phyloP scores from a whole-genome alignment of 345 rosid genomes.

The Dovyalis caffra region DNA sequence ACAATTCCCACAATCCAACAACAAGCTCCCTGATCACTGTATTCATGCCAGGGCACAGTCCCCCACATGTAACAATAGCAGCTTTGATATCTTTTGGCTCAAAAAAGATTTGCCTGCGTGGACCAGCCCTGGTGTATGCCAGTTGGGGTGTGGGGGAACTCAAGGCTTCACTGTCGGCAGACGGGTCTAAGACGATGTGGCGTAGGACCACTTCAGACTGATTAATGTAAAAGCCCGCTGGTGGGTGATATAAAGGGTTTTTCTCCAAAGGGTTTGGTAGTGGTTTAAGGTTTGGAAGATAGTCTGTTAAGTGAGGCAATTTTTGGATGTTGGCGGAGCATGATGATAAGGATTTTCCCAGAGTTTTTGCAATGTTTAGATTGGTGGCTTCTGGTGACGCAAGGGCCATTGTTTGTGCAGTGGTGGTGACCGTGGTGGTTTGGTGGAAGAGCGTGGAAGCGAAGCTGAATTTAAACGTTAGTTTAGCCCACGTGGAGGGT shows the following conservation, averaged over 20 bases:
- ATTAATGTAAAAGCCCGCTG: slow-evolving; percentile 62
- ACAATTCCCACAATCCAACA: slow-evolving; percentile 79
- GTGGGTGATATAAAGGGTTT: slow-evolving; percentile 57
- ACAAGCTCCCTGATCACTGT: slow-evolving; percentile 87
- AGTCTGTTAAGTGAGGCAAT: slow-evolving; percentile 39
- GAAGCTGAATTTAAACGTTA: neutral
- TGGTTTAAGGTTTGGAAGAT: slow-evolving; percentile 12
- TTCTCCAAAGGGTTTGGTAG: slow-evolving; percentile 57
- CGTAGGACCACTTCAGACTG: slow-evolving; percentile 61
- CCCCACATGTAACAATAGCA: slow-evolving; percentile 85
- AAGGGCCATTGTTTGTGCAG: neutral
- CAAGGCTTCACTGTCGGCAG: slow-evolving; percentile 8
- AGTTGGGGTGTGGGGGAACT: slow-evolving; percentile 20
- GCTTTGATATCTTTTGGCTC: slow-evolving; percentile 45
- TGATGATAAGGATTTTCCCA: slow-evolving; percentile 7
- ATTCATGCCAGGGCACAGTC: slow-evolving; percentile 89
- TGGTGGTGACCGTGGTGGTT: neutral
- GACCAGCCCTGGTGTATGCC: slow-evolving; percentile 77
- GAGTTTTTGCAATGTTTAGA: neutral
- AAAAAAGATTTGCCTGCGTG: slow-evolving; percentile 52
- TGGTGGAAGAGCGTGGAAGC: too few species aligned
- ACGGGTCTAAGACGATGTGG: slow-evolving; percentile 52
- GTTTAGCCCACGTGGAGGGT: too few species aligned
- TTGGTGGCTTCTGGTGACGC: slow-evolving; percentile 10
- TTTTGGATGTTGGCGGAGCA: slow-evolving; percentile 29